Base-by-base conservation (phyloP, 2,329 filamentous ascomycete species). In the Fusarium guadeloupense region DNA sequence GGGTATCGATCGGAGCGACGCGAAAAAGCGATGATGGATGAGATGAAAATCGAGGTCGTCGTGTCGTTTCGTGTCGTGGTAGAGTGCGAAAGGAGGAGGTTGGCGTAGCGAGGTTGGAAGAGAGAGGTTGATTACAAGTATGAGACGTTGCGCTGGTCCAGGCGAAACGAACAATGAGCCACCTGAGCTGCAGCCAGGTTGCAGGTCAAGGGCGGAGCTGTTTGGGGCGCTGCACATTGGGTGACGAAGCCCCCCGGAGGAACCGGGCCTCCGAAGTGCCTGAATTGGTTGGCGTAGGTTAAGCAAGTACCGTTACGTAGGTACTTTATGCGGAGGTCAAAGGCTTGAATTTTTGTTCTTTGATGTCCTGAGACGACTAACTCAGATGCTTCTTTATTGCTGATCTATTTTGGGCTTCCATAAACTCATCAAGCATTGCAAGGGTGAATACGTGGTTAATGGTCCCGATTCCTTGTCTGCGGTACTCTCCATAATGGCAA, bases 91-190 rank as follows among this genome's bases (percentile, higher is more conserved):
- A 65, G 42, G 48, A 58, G 48, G 66, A 68, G 59, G 67, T 51
- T 66, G 69, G 61, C 54, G 53, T 49, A 59, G 56, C 50, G 67
- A 62, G 58, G 64, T 66, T 70, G 67, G 55, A 70, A 43, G 54
- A 64, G 67, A 62, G 62, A 70, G 69, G 66, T 66, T 65, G 62
- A 60, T 54, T 49, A 54, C 64, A 67, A 69, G 65, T 49, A 54
- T 66, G 67, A 69, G 65, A 69, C 63, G 64, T 49, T 69, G 49
- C 57, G 55, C 62, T 70, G 69, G 70, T 58, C 62, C 65, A 66
- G 70, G 64, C 69, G 65, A 72, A 70, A 70, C 69, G 61, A 62
- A 55, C 56, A 69, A 51, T 59, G 47, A 59, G 30, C n/a, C n/a
- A n/a, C n/a, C n/a, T 63, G 60, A 64, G n/a, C n/a, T n/a, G n/a